Conservation (phyloP, 305 asterid genomes). For the Solanum hybrid region DNA sequence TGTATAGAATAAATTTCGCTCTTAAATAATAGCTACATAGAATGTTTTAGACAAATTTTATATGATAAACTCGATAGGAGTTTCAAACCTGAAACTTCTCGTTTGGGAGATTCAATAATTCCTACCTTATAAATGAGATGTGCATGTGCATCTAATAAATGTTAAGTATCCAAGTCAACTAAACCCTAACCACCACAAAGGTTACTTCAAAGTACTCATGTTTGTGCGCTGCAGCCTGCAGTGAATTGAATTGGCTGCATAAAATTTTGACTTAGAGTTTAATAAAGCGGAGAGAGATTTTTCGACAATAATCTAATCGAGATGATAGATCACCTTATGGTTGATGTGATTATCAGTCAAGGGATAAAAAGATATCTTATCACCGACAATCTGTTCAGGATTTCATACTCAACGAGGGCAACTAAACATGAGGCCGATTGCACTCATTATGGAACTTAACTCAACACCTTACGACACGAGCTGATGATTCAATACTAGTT, state of each 20-base stretch:
- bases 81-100: neutral
- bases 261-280: neutral
- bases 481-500: neutral
- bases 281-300: too few species aligned
- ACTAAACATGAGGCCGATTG: too few species aligned
- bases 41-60: too few species aligned
- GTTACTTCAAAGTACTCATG: neutral
- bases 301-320: too few species aligned
- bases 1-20: neutral
- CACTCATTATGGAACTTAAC: too few species aligned
- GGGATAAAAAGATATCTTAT: too few species aligned
- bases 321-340: too few species aligned
- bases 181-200: neutral
- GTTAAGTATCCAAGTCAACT: neutral
- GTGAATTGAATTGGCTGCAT: neutral
- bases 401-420: too few species aligned
- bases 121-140: neutral
- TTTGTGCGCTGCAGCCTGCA: neutral
- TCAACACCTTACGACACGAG: too few species aligned
- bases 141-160: slow-evolving; percentile 13
- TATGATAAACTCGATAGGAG: neutral
- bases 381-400: too few species aligned
- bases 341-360: too few species aligned
- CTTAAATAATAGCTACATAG: too few species aligned
- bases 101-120: neutral